phyloP scores from a whole-genome alignment of 1,284 basidiomycete species.

The Uromyces viciae-fabae region DNA sequence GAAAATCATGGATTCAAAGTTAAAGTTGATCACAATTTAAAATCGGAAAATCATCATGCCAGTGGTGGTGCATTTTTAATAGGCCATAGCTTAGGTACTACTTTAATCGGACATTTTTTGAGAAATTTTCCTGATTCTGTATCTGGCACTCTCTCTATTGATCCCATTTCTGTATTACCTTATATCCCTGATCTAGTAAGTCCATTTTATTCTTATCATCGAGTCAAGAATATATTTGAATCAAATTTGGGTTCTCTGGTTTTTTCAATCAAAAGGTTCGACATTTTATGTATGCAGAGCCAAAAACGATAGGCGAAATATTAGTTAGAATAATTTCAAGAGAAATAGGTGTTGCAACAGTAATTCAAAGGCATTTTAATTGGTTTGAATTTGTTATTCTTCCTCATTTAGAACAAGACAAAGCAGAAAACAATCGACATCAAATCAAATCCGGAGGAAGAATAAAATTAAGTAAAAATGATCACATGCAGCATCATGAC shows the following conservation, averaged over 20 bases:
- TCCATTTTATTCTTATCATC: neutral
- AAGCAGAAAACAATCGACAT: neutral
- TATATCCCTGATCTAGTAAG: slow-evolving; percentile 21
- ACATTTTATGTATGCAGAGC: slow-evolving; percentile 12
- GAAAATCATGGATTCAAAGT: neutral
- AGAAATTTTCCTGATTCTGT: neutral
- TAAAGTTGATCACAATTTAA: neutral
- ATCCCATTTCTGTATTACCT: slow-evolving; percentile 22
- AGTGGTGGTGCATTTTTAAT: slow-evolving; percentile 11
- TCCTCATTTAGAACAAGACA: neutral
- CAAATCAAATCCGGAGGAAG: too few species aligned
- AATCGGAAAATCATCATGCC: neutral
- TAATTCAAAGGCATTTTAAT: slow-evolving; percentile 32
- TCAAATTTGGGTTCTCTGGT: neutral
- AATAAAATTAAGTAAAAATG: too few species aligned
- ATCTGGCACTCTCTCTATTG: neutral
- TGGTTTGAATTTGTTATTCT: slow-evolving; percentile 31
- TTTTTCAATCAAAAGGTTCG: slow-evolving; percentile 3
- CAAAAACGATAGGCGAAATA: neutral
- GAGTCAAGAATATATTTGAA: too few species aligned
- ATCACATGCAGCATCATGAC: neutral
- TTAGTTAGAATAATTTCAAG: neutral
- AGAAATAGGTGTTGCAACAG: slow-evolving; percentile 14
- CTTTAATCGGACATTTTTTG: neutral
- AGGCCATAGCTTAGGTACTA: slow-evolving; percentile 18